A percentile compares a stretch with the other conserved stretches of the same genome.
Evolutionary conservation across 345 rosid species (phyloP).

Genomic region (Pistacia atlantica): DNA sequence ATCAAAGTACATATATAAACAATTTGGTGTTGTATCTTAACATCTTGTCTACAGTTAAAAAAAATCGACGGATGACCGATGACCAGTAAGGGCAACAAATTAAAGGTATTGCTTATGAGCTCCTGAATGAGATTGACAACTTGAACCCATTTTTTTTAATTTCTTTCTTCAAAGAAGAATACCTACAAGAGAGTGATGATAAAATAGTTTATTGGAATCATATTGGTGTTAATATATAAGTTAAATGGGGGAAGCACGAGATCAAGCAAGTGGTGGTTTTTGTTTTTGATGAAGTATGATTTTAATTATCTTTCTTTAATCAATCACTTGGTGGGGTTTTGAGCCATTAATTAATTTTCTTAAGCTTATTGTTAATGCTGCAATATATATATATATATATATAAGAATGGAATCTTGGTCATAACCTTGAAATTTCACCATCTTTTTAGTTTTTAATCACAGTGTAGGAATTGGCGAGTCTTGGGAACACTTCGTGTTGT

Average conservation of each 20-base stretch:
- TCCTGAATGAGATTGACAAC: slow-evolving; percentile 26
- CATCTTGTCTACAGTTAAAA: slow-evolving; percentile 13
- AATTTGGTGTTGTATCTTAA: slow-evolving; percentile 12
- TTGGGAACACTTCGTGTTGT: not conserved
- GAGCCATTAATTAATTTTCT: slow-evolving; percentile 28
- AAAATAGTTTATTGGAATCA: slow-evolving; percentile 17
- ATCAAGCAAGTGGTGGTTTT: slow-evolving; percentile 46
- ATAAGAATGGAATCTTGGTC: slow-evolving; percentile 31
- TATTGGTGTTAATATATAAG: slow-evolving; percentile 17
- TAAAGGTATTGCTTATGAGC: slow-evolving; percentile 6
- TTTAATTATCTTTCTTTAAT: slow-evolving; percentile 7
- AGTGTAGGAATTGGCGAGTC: not conserved
- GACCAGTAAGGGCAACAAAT: not conserved
- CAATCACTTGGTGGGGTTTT: slow-evolving; percentile 37
- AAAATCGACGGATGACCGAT: not conserved
- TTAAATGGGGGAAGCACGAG: slow-evolving; percentile 53
- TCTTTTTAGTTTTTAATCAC: not conserved
- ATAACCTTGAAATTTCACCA: slow-evolving; percentile 13
- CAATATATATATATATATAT: not conserved
- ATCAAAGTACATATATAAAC: not conserved
- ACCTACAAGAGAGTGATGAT: slow-evolving; percentile 4
- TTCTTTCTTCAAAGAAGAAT: not conserved
- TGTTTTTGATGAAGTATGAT: slow-evolving; percentile 22
- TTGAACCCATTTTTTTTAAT: slow-evolving; percentile 1
- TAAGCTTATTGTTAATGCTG: not conserved